These are phyloP conservation scores for Grigorovia jiainica DNA, from an alignment of 805 yeast species.

Conservation along the genomic window DNA sequence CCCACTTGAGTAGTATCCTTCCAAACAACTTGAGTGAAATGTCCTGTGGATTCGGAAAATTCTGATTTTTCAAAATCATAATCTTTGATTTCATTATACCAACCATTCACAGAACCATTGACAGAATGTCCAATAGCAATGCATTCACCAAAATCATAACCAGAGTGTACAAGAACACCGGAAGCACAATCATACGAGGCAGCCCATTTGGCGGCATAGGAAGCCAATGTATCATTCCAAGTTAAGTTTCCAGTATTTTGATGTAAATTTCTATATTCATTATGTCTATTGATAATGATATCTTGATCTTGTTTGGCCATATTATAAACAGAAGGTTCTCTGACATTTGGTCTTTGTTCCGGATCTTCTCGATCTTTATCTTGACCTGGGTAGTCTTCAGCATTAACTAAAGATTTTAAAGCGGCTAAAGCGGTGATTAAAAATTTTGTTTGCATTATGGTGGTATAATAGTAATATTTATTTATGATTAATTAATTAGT, in stretches of 20 bases:
- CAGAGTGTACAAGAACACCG: constrained; percentile 53
- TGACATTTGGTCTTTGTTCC: background rate
- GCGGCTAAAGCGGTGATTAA: no score
- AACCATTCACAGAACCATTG: constrained; percentile 46
- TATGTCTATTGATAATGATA: no score
- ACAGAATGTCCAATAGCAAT: constrained; percentile 53
- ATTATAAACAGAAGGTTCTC: constrained; percentile 19
- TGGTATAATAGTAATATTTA: no score
- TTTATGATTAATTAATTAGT: no score
- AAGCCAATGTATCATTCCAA: no score
- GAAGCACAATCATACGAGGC: constrained; percentile 42
- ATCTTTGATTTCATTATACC: no score
- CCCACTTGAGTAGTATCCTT: constrained; percentile 50
- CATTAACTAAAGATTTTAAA: background rate
- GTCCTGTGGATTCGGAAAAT: no score
- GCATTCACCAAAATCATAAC: constrained; percentile 57
- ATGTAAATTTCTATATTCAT: no score
- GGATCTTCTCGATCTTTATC: background rate
- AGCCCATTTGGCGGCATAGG: constrained; percentile 44
- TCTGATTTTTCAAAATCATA: no score
- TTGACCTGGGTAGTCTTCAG: background rate
- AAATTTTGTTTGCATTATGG: no score
- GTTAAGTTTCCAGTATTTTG: no score
- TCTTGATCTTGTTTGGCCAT: constrained; percentile 42
- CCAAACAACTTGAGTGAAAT: constrained; percentile 79